Evolutionary conservation across 139 green algal species (phyloP).

Genomic region (Tetradesmus lagerheimii): DNA sequence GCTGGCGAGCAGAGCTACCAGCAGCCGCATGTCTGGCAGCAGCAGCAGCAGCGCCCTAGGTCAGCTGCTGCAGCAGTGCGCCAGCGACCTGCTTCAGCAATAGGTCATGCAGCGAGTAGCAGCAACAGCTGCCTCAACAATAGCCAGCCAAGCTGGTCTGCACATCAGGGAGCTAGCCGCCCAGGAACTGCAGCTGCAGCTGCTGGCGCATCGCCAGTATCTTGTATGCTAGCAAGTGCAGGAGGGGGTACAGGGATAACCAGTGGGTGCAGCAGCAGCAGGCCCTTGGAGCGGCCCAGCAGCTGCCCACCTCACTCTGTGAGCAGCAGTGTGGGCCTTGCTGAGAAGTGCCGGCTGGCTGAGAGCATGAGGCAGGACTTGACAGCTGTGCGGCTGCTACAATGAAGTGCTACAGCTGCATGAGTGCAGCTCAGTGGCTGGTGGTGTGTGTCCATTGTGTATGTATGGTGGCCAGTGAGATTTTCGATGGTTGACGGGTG

Average conservation of each 20-base stretch:
- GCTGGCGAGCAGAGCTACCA: background rate
- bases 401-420: background rate
- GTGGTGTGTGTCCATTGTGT: too few relatives aligned
- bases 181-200: background rate
- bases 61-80: background rate
- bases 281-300: background rate
- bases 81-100: background rate
- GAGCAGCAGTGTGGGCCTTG: background rate
- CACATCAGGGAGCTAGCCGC: background rate
- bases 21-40: background rate
- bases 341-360: constrained; percentile 2
- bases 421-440: background rate
- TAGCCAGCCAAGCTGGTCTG: too few relatives aligned
- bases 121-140: background rate
- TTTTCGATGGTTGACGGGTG: too few relatives aligned
- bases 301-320: background rate
- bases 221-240: background rate
- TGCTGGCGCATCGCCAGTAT: background rate
- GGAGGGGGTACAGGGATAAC: background rate
- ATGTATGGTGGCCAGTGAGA: too few relatives aligned
- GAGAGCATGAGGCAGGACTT: constrained; percentile 7
- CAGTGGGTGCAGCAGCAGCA: background rate
- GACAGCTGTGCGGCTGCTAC: constrained; percentile 16
- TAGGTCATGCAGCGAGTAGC: background rate
- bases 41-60: background rate